A percentile compares a stretch with the other conserved stretches of the same genome.
Conservation (phyloP, 768 basidiomycete genomes). For the Heimioporus sp. region DNA sequence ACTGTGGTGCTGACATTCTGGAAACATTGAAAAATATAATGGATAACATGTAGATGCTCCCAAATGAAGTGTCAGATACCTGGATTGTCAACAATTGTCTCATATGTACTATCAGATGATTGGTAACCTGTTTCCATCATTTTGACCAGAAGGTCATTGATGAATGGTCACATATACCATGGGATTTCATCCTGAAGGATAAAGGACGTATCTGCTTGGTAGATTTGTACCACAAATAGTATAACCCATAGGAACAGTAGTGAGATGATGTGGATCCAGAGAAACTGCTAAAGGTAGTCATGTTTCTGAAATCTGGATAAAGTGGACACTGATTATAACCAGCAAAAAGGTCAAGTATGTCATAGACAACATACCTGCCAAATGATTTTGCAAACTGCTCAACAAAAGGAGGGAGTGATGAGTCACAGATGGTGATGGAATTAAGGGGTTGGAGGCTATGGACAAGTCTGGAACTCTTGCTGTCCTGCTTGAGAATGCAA, state of each 20-base stretch:
- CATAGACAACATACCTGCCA: background rate
- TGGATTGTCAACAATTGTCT: conserved; percentile 36
- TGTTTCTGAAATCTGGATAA: too few relatives aligned
- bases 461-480: background rate
- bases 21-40: conserved; percentile 36
- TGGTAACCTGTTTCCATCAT: conserved; percentile 33
- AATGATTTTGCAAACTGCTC: background rate
- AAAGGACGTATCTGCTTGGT: too few relatives aligned
- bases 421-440: background rate
- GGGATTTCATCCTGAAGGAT: conserved; percentile 27
- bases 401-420: background rate
- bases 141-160: conserved; percentile 39
- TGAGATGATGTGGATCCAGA: conserved; percentile 12
- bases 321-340: conserved; percentile 36
- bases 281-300: too few relatives aligned
- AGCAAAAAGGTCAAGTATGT: too few relatives aligned
- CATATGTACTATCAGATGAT: conserved; percentile 22
- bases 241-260: too few relatives aligned
- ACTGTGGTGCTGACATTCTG: conserved; percentile 38
- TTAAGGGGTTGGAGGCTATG: conserved; percentile 1
- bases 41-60: conserved; percentile 36
- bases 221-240: too few relatives aligned
- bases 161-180: conserved; percentile 36
- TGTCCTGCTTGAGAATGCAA: too few relatives aligned
- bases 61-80: conserved; percentile 39